These are phyloP conservation scores for Neofusicoccum laricinum DNA, from an alignment of 2,329 filamentous ascomycete species.

Conservation along the genomic window DNA sequence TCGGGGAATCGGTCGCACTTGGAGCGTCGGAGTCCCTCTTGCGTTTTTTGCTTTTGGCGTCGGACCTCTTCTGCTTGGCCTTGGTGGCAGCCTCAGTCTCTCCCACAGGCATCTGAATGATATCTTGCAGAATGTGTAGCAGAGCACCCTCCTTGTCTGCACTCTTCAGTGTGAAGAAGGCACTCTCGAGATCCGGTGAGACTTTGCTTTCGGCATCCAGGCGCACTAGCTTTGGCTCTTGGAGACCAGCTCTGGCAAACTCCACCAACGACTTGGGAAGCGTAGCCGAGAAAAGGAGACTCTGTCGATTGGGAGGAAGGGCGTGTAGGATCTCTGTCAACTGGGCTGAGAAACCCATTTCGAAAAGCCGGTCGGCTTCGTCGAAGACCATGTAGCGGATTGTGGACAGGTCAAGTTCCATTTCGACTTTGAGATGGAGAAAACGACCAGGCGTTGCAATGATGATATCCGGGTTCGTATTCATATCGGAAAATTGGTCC, in stretches of 20 bases:
- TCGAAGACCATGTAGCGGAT: slow-evolving; percentile 96
- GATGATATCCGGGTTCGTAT: slow-evolving; percentile 91
- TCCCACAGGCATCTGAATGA: slow-evolving; percentile 85
- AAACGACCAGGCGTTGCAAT: slow-evolving; percentile 97
- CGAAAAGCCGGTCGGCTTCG: slow-evolving; percentile 93
- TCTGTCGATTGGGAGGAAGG: slow-evolving; percentile 80
- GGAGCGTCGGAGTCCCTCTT: slow-evolving; percentile 59
- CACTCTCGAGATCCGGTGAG: slow-evolving; percentile 90
- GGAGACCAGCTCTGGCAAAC: slow-evolving; percentile 87
- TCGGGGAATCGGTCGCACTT: slow-evolving; percentile 66
- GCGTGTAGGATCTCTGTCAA: slow-evolving; percentile 90
- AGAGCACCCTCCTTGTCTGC: slow-evolving; percentile 92
- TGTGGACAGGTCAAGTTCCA: slow-evolving; percentile 86
- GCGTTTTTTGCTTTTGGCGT: slow-evolving; percentile 73
- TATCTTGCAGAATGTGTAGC: slow-evolving; percentile 81
- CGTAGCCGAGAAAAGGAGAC: slow-evolving; percentile 90
- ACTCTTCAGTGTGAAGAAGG: slow-evolving; percentile 90
- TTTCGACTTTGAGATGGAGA: slow-evolving; percentile 94
- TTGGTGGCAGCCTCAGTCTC: slow-evolving; percentile 52
- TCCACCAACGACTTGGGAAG: slow-evolving; percentile 92
- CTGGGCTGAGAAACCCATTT: slow-evolving; percentile 97
- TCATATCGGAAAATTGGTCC: slow-evolving; percentile 91
- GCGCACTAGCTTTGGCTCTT: slow-evolving; percentile 86
- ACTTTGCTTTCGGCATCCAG: slow-evolving; percentile 94
- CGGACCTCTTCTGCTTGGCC: slow-evolving; percentile 43